Conservation (phyloP, 345 rosid genomes). For the Geranium brycei region DNA sequence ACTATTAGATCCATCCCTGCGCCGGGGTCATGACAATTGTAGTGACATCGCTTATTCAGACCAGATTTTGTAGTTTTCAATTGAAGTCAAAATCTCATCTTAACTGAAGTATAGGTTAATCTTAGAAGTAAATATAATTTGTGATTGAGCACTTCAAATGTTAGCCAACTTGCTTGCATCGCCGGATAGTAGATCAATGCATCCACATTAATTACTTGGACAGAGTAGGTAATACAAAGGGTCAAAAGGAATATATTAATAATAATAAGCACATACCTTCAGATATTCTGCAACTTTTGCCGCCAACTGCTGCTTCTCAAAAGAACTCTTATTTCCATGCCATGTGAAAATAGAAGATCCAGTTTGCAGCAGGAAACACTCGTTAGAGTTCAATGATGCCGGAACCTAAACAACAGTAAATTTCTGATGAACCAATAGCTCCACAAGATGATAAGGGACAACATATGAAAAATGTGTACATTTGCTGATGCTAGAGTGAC, state of each 20-base stretch:
- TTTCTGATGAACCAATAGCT: constrained; percentile 5
- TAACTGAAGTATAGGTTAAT: no score
- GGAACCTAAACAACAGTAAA: constrained; percentile 45
- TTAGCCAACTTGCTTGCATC: not conserved
- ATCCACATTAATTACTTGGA: constrained; percentile 2
- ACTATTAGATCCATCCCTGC: not conserved
- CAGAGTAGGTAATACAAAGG: not conserved
- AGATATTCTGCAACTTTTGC: constrained; percentile 72
- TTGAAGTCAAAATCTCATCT: no score
- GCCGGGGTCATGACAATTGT: not conserved
- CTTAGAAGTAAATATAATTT: no score
- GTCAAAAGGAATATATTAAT: constrained; percentile 1
- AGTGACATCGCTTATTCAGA: not conserved
- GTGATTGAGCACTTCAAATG: not conserved
- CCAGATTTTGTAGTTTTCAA: not conserved
- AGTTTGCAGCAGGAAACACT: constrained; percentile 92
- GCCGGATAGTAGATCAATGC: not conserved
- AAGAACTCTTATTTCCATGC: constrained; percentile 91
- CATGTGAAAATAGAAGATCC: constrained; percentile 74
- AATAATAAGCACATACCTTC: constrained; percentile 36
- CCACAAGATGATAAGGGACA: not conserved
- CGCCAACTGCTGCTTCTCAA: constrained; percentile 80
- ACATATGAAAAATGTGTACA: not conserved
- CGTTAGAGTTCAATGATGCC: constrained; percentile 62
- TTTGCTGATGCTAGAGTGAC: not conserved